phyloP scores from a whole-genome alignment of 805 yeast genomes.

The Barnettozyma populi region DNA sequence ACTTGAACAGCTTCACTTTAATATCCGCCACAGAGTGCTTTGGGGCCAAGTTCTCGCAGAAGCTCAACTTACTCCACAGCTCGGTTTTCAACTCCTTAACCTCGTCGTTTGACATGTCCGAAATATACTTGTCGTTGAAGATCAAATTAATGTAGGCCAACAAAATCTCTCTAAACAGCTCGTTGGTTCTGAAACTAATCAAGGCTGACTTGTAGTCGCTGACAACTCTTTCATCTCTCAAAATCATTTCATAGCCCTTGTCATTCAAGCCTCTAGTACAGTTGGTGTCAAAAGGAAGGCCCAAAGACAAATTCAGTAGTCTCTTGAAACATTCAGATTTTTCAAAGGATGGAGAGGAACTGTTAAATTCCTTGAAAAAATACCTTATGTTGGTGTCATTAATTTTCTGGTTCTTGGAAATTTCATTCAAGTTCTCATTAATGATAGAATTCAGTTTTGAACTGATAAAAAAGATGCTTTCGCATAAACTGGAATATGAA shows the following conservation, averaged over 20 bases:
- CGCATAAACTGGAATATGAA: conserved; percentile 17
- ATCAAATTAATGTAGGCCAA: conserved; percentile 23
- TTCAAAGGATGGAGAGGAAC: conserved; percentile 7
- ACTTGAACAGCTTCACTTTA: conserved; percentile 25
- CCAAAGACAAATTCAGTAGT: conserved; percentile 19
- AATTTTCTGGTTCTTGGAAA: conserved; percentile 20
- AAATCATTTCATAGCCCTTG: conserved; percentile 20
- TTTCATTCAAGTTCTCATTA: conserved; percentile 14
- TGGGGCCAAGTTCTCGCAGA: conserved; percentile 24
- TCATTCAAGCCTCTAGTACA: conserved; percentile 23
- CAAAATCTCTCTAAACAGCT: conserved; percentile 24
- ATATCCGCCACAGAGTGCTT: conserved; percentile 24
- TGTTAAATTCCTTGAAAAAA: conserved; percentile 22
- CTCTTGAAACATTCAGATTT: conserved; percentile 22
- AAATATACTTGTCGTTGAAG: conserved; percentile 14
- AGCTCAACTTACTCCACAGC: conserved; percentile 20
- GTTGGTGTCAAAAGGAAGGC: conserved; percentile 15
- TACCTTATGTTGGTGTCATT: conserved; percentile 19
- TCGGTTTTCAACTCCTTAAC: conserved; percentile 22
- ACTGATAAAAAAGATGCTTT: conserved; percentile 9
- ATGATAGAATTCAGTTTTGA: conserved; percentile 13
- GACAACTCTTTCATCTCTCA: conserved; percentile 21
- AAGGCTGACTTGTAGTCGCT: conserved; percentile 21
- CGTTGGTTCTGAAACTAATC: conserved; percentile 26
- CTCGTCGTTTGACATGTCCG: conserved; percentile 19